Evolutionary conservation across 352 stramenopile genomes (phyloP).

Genomic region (Phytophthora foliorum): DNA sequence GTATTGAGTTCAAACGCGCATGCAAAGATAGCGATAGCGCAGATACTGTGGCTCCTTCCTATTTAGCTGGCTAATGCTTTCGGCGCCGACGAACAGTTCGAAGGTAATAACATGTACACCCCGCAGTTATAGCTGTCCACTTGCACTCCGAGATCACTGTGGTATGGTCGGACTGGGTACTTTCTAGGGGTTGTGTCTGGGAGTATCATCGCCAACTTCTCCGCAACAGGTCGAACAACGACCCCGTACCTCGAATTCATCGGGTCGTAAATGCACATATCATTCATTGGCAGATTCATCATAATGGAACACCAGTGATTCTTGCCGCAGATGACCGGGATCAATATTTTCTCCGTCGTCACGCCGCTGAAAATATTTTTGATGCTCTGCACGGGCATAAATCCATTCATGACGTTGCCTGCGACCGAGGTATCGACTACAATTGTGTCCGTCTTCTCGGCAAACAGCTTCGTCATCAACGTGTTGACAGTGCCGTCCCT

Average conservation of each 20-base stretch:
- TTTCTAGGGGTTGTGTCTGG: background rate
- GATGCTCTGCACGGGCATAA: background rate
- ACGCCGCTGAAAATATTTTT: background rate
- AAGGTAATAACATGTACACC: background rate
- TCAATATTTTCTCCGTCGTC: background rate
- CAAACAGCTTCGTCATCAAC: no score
- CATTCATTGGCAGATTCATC: background rate
- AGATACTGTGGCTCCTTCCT: background rate
- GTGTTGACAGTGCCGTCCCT: no score
- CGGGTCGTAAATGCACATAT: background rate
- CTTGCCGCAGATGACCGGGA: background rate
- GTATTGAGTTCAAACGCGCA: background rate
- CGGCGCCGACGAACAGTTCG: background rate
- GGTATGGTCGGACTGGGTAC: background rate
- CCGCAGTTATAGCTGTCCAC: slow-evolving; percentile 6
- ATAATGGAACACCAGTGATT: slow-evolving; percentile 6
- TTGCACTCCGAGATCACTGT: background rate
- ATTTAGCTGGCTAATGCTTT: background rate
- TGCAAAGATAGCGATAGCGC: background rate
- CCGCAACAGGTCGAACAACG: background rate
- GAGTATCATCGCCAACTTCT: background rate
- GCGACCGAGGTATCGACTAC: no score
- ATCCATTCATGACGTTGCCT: no score
- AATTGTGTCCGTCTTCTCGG: no score
- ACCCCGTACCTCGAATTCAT: background rate